Percentiles rank a stretch among this genome's conserved stretches.
Evolutionary conservation across 345 rosid species (phyloP).

Genomic region (Mercurialis annua): DNA sequence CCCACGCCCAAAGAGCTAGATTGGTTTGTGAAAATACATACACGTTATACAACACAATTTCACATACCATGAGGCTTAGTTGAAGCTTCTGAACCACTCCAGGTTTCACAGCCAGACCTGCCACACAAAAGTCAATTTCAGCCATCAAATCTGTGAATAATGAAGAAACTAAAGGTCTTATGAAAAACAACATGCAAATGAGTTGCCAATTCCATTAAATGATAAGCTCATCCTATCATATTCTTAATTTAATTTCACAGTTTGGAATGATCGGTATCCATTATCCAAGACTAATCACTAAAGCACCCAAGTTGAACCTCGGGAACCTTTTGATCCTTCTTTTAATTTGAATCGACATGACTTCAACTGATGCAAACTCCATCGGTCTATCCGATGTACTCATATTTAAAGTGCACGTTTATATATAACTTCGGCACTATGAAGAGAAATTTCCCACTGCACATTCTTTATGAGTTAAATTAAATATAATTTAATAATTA

Average conservation of each 20-base stretch:
- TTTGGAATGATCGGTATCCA: not conserved
- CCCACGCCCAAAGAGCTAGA: too few relatives aligned
- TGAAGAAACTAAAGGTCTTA: constrained; percentile 4
- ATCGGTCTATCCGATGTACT: not conserved
- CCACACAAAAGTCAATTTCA: constrained; percentile 14
- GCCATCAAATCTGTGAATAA: not conserved
- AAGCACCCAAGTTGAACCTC: not conserved
- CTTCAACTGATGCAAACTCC: not conserved
- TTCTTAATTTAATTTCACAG: not conserved
- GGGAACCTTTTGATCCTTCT: not conserved
- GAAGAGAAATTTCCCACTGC: too few relatives aligned
- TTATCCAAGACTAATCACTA: too few relatives aligned
- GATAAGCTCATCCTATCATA: not conserved
- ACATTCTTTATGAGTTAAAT: too few relatives aligned
- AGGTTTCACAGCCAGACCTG: constrained; percentile 91
- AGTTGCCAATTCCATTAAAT: not conserved
- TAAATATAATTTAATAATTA: too few relatives aligned
- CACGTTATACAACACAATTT: not conserved
- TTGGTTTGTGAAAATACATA: not conserved
- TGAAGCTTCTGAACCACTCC: constrained; percentile 70
- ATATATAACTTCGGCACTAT: too few relatives aligned
- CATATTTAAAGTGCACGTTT: not conserved
- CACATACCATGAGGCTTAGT: constrained; percentile 48
- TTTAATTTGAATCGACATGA: not conserved
- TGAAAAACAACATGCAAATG: not conserved